phyloP scores from a whole-genome alignment of 441 rosid species.

The Mallotus repandus region DNA sequence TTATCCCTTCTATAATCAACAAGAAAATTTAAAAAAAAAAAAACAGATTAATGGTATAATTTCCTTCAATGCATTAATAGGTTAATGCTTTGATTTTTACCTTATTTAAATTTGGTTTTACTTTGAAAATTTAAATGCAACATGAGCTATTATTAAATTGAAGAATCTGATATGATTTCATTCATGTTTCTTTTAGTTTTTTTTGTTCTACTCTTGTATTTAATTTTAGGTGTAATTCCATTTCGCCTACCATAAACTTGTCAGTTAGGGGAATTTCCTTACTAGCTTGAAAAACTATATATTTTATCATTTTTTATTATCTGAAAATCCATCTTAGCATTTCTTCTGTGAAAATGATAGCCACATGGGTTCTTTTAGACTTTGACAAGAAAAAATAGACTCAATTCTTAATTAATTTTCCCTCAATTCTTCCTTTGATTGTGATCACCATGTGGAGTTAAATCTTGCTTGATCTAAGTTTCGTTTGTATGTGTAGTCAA shows the following conservation, averaged over 20 bases:
- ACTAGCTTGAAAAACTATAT: background rate
- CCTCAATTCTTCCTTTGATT: slow-evolving; percentile 13
- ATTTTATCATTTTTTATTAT: background rate
- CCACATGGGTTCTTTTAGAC: slow-evolving; percentile 20
- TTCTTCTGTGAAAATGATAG: slow-evolving; percentile 28
- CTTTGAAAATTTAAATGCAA: too few species aligned
- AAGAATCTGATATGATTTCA: too few species aligned
- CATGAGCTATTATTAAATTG: too few species aligned
- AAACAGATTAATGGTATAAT: too few species aligned
- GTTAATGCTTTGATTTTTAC: too few species aligned
- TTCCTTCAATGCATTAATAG: too few species aligned
- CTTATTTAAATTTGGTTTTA: too few species aligned
- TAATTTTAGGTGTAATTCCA: background rate
- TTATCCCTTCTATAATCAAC: too few species aligned
- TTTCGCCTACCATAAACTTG: background rate
- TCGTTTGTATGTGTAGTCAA: background rate
- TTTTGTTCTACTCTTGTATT: background rate
- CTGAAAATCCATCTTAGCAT: too few species aligned
- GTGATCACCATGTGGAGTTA: slow-evolving; percentile 25
- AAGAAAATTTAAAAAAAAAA: too few species aligned
- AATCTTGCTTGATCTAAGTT: slow-evolving; percentile 9
- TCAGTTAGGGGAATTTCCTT: background rate
- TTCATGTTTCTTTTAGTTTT: background rate
- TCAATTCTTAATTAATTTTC: background rate
- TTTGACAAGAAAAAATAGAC: slow-evolving; percentile 1